Evolutionary conservation across 495 filamentous ascomycete species (phyloP).

Genomic region (Bacidia rubella): DNA sequence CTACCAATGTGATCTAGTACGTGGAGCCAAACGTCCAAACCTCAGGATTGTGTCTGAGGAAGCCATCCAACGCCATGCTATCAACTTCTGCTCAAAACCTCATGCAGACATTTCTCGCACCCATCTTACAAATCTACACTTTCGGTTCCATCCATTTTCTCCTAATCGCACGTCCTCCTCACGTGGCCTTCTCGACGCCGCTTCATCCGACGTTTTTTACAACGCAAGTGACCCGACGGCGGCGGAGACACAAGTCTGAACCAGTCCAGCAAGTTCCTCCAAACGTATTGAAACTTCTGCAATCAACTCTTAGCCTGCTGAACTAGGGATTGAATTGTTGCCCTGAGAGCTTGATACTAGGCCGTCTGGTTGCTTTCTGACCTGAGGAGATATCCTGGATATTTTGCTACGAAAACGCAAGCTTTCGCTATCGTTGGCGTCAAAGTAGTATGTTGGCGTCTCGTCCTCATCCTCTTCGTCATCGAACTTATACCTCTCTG

Average conservation of each 20-base stretch:
- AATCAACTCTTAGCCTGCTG: neutral
- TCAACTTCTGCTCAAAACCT: neutral
- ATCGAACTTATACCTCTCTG: conserved; percentile 76
- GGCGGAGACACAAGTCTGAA: too few species aligned
- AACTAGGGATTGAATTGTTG: neutral
- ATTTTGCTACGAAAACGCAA: conserved; percentile 53
- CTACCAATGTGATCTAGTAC: neutral
- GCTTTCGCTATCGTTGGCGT: conserved; percentile 54
- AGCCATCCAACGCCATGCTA: neutral
- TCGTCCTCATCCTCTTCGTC: conserved; percentile 60
- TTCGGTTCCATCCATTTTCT: too few species aligned
- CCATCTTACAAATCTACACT: neutral
- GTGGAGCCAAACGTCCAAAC: neutral
- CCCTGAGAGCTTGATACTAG: conserved; percentile 3
- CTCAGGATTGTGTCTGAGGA: neutral
- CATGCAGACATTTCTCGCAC: neutral
- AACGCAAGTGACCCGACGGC: too few species aligned
- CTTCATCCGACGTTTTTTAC: too few species aligned
- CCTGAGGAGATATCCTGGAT: conserved; percentile 15
- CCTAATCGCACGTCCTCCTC: too few species aligned
- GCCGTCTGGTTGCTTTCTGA: conserved; percentile 11
- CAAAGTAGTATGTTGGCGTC: conserved; percentile 48
- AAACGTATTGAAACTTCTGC: neutral
- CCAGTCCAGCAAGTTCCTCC: neutral
- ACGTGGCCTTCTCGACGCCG: too few species aligned